phyloP scores from a whole-genome alignment of 176 grass and related monocot genomes.

The Phoenix roebelenii region DNA sequence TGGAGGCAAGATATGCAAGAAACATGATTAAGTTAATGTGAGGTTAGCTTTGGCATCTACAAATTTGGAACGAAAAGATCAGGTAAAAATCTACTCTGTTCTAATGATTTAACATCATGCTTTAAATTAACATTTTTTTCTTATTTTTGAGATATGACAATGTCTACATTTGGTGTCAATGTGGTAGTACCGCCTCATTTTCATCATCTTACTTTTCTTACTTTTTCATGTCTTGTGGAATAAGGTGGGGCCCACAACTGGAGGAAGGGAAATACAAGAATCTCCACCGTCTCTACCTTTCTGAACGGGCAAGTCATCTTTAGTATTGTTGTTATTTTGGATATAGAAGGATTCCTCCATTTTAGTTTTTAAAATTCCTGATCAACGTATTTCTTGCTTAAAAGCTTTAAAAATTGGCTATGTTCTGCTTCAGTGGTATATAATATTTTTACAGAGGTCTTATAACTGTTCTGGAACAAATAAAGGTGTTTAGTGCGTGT shows the following conservation, averaged over 20 bases:
- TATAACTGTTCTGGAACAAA: too few relatives aligned
- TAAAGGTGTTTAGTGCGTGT: too few relatives aligned
- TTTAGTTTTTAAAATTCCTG: not conserved
- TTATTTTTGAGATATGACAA: too few relatives aligned
- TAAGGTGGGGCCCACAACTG: slow-evolving; percentile 14
- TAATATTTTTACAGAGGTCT: too few relatives aligned
- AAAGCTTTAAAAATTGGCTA: too few relatives aligned
- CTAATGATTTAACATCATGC: not conserved
- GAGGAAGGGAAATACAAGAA: slow-evolving; percentile 15
- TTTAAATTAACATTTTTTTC: not conserved
- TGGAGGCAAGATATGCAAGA: too few relatives aligned
- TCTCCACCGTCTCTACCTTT: slow-evolving; percentile 1
- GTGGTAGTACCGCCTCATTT: too few relatives aligned
- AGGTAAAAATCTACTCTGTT: not conserved
- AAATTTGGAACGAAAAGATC: too few relatives aligned
- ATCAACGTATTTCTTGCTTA: not conserved
- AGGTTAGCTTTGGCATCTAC: not conserved
- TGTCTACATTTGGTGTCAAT: too few relatives aligned
- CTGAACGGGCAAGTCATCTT: slow-evolving; percentile 13
- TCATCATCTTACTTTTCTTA: not conserved
- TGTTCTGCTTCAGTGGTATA: too few relatives aligned
- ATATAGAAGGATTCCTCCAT: not conserved
- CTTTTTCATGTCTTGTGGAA: not conserved
- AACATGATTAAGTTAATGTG: not conserved
- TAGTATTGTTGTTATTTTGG: not conserved